Conservation (phyloP, 257 asterid genomes). For the Cynanchum wilfordii region DNA sequence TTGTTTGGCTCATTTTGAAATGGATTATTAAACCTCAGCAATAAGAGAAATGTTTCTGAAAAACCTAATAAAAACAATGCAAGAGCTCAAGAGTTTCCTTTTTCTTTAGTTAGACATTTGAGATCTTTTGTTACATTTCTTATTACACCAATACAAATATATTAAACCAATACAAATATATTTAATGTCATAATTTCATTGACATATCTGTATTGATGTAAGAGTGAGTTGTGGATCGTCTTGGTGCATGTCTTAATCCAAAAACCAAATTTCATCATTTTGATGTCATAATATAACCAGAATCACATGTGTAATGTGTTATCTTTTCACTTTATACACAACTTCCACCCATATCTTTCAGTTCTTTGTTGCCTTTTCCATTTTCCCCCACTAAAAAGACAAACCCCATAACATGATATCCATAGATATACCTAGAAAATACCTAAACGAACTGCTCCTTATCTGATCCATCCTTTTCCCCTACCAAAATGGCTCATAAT, state of each 20-base stretch:
- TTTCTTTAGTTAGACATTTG: too few species aligned
- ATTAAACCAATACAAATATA: too few species aligned
- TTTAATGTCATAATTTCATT: too few species aligned
- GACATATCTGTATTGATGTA: too few species aligned
- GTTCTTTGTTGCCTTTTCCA: background rate
- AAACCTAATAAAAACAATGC: too few species aligned
- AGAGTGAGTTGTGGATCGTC: too few species aligned
- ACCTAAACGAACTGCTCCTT: background rate
- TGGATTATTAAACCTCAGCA: too few species aligned
- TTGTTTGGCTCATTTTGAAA: too few species aligned
- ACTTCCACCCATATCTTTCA: background rate
- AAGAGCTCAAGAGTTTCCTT: too few species aligned
- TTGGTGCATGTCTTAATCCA: background rate
- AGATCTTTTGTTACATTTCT: too few species aligned
- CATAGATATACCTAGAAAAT: background rate
- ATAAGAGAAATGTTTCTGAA: too few species aligned
- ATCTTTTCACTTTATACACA: background rate
- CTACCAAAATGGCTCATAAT: background rate
- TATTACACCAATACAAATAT: too few species aligned
- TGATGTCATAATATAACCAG: background rate
- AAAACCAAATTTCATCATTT: background rate
- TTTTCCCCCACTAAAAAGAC: background rate
- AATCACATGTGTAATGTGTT: slow-evolving; percentile 5
- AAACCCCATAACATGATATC: background rate
- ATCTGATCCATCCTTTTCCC: background rate